Evolutionary conservation across 2,329 filamentous ascomycete species (phyloP).

Genomic region (Nemania sp.): DNA sequence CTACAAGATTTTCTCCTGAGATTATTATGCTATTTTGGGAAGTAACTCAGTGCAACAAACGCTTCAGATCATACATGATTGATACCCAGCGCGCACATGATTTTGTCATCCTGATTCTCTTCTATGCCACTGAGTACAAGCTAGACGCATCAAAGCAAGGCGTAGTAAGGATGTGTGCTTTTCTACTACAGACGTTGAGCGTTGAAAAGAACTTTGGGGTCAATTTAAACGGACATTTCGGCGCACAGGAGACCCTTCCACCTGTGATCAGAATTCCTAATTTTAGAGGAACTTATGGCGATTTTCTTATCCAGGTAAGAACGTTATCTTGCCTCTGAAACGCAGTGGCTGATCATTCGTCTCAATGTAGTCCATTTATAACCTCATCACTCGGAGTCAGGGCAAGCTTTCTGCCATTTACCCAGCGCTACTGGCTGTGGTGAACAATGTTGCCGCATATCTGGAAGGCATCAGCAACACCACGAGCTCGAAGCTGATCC

Average conservation of each 20-base stretch:
- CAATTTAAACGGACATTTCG: constrained; percentile 86
- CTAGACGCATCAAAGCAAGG: constrained; percentile 86
- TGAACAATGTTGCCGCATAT: constrained; percentile 91
- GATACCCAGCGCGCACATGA: constrained; percentile 93
- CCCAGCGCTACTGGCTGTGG: constrained; percentile 84
- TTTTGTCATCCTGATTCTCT: constrained; percentile 86
- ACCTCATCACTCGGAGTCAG: constrained; percentile 86
- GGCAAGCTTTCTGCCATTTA: constrained; percentile 90
- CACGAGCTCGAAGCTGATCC: constrained; percentile 79
- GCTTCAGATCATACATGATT: constrained; percentile 94
- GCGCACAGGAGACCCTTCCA: constrained; percentile 85
- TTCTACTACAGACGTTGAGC: constrained; percentile 91
- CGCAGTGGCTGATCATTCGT: constrained; percentile 28
- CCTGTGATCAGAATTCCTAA: constrained; percentile 76
- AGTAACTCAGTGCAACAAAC: constrained; percentile 93
- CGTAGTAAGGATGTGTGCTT: constrained; percentile 95
- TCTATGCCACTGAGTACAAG: constrained; percentile 90
- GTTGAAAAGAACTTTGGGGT: constrained; percentile 89
- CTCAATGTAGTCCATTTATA: constrained; percentile 83
- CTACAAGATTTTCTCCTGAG: constrained; percentile 86
- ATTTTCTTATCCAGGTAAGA: constrained; percentile 86
- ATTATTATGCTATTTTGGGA: constrained; percentile 99
- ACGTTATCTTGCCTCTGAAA: constrained; percentile 28
- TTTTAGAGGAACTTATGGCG: constrained; percentile 88
- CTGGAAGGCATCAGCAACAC: constrained; percentile 74